Percentiles rank a stretch among this genome's conserved stretches.
Conservation (phyloP, 2,329 filamentous ascomycete genomes). For the Talaromyces marneffei region DNA sequence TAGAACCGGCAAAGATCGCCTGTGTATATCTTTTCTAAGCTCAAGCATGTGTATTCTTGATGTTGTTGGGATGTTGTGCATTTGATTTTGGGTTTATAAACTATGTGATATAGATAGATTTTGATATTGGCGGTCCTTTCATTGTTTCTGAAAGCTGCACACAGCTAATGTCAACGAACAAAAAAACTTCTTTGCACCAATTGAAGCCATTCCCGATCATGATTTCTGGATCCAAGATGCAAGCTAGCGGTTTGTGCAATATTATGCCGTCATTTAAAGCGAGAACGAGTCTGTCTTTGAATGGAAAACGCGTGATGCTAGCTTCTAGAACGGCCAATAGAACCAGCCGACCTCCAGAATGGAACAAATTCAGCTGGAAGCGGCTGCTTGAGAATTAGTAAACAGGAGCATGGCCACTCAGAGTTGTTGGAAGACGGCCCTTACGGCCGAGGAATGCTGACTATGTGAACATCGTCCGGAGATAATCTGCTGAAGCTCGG, state of each 20-base stretch:
- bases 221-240: neutral
- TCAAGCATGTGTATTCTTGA: neutral
- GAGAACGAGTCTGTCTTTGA: neutral
- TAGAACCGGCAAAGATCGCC: constrained; percentile 14
- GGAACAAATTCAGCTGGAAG: neutral
- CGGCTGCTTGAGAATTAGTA: neutral
- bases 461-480: neutral
- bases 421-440: neutral
- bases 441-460: constrained; percentile 3
- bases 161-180: neutral
- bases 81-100: neutral
- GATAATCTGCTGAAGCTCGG: neutral
- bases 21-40: constrained; percentile 1
- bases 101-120: neutral
- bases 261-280: neutral
- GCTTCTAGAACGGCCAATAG: neutral
- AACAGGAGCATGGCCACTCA: neutral
- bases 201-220: neutral
- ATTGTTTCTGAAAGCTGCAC: neutral
- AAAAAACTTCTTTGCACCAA: neutral
- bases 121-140: neutral
- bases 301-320: neutral
- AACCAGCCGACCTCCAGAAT: neutral
- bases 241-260: neutral
- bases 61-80: neutral